Evolutionary conservation across 805 yeast genomes (phyloP).

Genomic region (Ogataea ramenticola): DNA sequence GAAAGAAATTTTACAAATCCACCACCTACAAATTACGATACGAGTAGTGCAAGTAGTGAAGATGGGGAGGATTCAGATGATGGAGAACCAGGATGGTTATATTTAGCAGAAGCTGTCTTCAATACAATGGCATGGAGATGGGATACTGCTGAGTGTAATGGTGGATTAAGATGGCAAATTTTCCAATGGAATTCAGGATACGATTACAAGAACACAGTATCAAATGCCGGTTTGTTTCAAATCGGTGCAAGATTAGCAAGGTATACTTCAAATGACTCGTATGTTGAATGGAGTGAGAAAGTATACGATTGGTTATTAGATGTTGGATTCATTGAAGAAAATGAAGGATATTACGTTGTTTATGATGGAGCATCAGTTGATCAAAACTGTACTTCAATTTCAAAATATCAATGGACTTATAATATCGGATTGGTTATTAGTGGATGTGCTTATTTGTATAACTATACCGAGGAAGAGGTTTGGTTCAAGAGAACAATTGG

Average conservation of each 20-base stretch:
- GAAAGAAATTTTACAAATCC: conserved; percentile 81
- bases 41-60: conserved; percentile 37
- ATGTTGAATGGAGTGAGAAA: conserved; percentile 65
- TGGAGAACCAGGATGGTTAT: conserved; percentile 70
- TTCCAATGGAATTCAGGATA: conserved; percentile 92
- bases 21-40: conserved; percentile 24
- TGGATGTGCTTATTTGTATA: conserved; percentile 78
- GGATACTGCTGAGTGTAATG: conserved; percentile 69
- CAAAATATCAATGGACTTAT: conserved; percentile 73
- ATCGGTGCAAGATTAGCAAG: conserved; percentile 82
- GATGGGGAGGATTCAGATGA: no score
- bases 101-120: conserved; percentile 81
- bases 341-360: conserved; percentile 35
- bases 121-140: conserved; percentile 87
- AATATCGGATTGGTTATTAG: conserved; percentile 74
- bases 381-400: conserved; percentile 54
- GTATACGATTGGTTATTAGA: conserved; percentile 77
- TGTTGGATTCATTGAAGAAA: conserved; percentile 37
- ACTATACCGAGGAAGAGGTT: conserved; percentile 52
- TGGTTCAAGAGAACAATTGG: conserved; percentile 62
- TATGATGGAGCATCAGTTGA: conserved; percentile 63
- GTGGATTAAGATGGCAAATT: conserved; percentile 96
- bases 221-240: conserved; percentile 85
- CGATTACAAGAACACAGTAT: conserved; percentile 83
- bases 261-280: conserved; percentile 68